These are phyloP conservation scores for Candida tetrigidarum DNA, from an alignment of 1,139 yeast genomes.

Conservation along the genomic window DNA sequence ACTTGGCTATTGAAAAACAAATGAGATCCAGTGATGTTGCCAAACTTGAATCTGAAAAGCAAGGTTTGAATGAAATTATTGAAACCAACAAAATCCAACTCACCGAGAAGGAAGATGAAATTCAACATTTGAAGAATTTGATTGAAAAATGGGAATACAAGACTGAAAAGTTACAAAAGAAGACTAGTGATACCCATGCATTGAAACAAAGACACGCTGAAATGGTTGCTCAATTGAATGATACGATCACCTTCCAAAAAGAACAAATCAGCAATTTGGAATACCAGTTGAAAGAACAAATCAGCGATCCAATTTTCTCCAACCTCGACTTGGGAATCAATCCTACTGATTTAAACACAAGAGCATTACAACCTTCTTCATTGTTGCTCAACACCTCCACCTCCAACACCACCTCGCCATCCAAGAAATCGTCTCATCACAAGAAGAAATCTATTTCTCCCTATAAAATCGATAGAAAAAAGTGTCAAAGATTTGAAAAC, in stretches of 20 bases:
- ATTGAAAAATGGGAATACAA: conserved; percentile 2
- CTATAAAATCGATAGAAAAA: not conserved
- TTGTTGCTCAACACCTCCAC: not conserved
- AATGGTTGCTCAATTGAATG: conserved; percentile 3
- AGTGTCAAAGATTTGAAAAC: not conserved
- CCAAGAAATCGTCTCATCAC: conserved; percentile 1
- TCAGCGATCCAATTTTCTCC: not conserved
- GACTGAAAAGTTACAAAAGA: not conserved
- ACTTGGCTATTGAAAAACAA: conserved; percentile 11
- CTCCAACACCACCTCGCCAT: too few relatives aligned
- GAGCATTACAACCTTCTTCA: conserved; percentile 5
- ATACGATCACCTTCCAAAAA: not conserved
- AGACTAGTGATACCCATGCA: not conserved
- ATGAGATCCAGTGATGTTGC: conserved; percentile 1
- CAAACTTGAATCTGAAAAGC: conserved; percentile 3
- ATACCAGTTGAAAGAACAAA: conserved; percentile 1
- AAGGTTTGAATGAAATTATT: conserved; percentile 3
- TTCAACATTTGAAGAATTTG: not conserved
- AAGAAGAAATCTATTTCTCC: conserved; percentile 2
- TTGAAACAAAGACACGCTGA: not conserved
- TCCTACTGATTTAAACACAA: not conserved
- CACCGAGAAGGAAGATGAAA: conserved; percentile 2
- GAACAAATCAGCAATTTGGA: conserved; percentile 1
- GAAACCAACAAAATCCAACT: not conserved
- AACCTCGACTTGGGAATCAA: not conserved